Conservation (phyloP, 2,329 filamentous ascomycete genomes). For the Talaromyces sp. region DNA sequence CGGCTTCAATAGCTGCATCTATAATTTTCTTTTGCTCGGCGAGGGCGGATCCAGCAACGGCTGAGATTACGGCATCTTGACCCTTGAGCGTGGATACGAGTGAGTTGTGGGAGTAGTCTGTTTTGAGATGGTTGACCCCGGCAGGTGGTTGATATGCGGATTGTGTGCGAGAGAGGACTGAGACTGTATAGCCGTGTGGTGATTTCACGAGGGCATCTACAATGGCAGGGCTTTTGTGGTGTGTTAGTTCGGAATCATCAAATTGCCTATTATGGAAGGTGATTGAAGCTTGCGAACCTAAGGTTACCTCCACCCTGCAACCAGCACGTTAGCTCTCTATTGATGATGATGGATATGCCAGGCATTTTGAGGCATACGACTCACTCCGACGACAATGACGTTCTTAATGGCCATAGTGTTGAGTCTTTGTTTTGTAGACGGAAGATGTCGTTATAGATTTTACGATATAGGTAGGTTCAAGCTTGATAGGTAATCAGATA, state of each 20-base stretch:
- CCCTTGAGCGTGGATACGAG: constrained; percentile 15
- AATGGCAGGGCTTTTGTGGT: constrained; percentile 3
- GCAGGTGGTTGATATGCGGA: constrained; percentile 14
- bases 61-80: constrained; percentile 6
- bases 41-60: constrained; percentile 12
- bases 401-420: neutral
- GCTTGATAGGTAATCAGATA: neutral
- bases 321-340: neutral
- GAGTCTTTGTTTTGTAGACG: neutral
- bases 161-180: constrained; percentile 16
- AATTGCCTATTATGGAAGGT: neutral
- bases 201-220: constrained; percentile 14
- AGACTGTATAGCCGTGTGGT: constrained; percentile 17
- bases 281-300: neutral
- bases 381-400: neutral
- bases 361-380: neutral
- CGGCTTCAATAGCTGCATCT: neutral
- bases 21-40: neutral
- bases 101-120: constrained; percentile 20
- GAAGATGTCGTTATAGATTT: neutral
- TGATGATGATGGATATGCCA: neutral
- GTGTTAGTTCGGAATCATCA: neutral
- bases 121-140: constrained; percentile 14
- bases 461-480: neutral
- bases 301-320: neutral